Evolutionary conservation across 108 stramenopile species (phyloP).

Genomic region (Fragilariopsis cylindrus): DNA sequence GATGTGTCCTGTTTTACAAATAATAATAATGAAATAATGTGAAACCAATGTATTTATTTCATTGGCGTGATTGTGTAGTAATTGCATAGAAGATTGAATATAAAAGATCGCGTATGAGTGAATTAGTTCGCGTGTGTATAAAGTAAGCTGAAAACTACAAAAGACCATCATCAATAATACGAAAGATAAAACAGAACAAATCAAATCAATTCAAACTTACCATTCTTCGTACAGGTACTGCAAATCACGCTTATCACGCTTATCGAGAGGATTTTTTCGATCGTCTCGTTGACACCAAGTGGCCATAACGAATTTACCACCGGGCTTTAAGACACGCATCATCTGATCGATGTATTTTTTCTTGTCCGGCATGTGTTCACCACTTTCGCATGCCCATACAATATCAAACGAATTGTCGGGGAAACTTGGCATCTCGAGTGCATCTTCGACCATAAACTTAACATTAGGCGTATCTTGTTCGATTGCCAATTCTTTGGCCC

Average conservation of each 20-base stretch:
- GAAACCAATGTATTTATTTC: neutral
- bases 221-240: conserved; percentile 96
- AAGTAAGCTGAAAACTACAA: too few species aligned
- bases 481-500: conserved; percentile 89
- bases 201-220: conserved; percentile 33
- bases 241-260: conserved; percentile 88
- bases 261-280: conserved; percentile 71
- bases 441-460: conserved; percentile 93
- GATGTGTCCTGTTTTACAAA: conserved; percentile 73
- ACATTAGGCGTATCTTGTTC: conserved; percentile 80
- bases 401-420: conserved; percentile 94
- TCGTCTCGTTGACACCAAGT: conserved; percentile 98
- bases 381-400: conserved; percentile 97
- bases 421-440: conserved; percentile 89
- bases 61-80: too few species aligned
- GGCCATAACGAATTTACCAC: conserved; percentile 94
- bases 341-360: conserved; percentile 93
- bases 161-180: neutral
- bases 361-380: conserved; percentile 99
- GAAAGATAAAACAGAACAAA: neutral
- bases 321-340: conserved; percentile 96
- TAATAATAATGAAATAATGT: neutral
- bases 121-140: too few species aligned
- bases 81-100: too few species aligned
- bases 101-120: too few species aligned